These are phyloP conservation scores for Saccharum hybrid DNA, from an alignment of 202 grass and related monocot genomes.

Conservation along the genomic window DNA sequence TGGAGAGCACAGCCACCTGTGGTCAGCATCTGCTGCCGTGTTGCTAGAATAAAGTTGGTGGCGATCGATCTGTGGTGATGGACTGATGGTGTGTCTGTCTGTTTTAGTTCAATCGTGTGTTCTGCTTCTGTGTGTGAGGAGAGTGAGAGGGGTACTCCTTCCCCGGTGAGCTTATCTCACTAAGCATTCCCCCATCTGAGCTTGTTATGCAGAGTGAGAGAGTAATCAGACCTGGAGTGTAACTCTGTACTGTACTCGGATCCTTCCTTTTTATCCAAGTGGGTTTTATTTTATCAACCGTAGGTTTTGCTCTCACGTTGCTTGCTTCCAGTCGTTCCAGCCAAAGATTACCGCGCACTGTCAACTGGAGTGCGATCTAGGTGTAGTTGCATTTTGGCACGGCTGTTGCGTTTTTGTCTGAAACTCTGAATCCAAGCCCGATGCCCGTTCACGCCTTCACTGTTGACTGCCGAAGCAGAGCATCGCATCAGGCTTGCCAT, in stretches of 20 bases:
- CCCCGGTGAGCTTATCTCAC: constrained; percentile 3
- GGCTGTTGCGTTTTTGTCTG: no score
- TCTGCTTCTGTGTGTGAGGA: constrained; percentile 9
- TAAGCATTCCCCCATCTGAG: constrained; percentile 4
- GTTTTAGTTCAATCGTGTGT: constrained; percentile 30
- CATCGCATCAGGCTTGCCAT: no score
- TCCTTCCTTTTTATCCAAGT: not conserved
- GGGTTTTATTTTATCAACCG: not conserved
- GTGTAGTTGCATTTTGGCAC: no score
- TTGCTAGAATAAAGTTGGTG: constrained; percentile 50
- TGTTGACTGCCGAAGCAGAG: no score
- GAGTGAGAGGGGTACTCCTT: not conserved
- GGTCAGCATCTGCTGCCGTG: constrained; percentile 26
- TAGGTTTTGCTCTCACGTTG: not conserved
- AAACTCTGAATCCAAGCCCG: no score
- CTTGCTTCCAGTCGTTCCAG: not conserved
- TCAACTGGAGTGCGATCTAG: no score
- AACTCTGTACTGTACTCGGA: not conserved
- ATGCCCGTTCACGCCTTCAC: not conserved
- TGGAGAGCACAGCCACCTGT: constrained; percentile 18
- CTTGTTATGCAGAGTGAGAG: constrained; percentile 10
- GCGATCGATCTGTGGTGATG: constrained; percentile 35
- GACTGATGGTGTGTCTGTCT: constrained; percentile 31
- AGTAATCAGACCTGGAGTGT: not conserved
- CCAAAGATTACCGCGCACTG: not conserved